These are phyloP conservation scores for Metarhizium album DNA, from an alignment of 2,329 filamentous ascomycete genomes.

Conservation along the genomic window DNA sequence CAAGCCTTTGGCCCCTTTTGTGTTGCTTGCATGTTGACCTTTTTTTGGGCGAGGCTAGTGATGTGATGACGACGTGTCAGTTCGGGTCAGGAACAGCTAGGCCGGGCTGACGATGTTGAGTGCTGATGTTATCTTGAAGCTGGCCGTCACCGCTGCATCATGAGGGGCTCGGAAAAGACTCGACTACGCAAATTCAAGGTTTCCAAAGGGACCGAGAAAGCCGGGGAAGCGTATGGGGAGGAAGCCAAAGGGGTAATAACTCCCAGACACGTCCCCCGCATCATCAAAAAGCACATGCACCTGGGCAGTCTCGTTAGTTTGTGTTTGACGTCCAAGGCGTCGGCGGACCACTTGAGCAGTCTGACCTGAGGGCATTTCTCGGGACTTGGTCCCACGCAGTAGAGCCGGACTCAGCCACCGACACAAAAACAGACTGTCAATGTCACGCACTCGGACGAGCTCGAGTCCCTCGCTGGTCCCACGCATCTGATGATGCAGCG, in stretches of 20 bases:
- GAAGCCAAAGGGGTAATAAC: slow-evolving; percentile 2
- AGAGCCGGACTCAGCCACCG: background rate
- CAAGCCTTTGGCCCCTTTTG: slow-evolving; percentile 38
- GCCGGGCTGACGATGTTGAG: background rate
- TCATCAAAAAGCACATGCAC: slow-evolving; percentile 2
- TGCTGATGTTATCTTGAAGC: no score
- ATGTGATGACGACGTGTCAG: background rate
- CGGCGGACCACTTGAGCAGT: background rate
- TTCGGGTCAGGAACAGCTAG: background rate
- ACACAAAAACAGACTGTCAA: background rate
- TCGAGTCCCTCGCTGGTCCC: background rate
- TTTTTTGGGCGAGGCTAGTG: background rate
- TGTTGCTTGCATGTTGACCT: slow-evolving; percentile 14
- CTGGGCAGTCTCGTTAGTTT: background rate
- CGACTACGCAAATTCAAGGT: background rate
- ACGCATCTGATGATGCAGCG: background rate
- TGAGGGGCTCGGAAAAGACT: background rate
- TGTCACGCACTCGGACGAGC: background rate
- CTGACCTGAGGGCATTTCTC: background rate
- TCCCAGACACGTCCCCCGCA: background rate
- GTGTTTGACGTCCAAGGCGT: background rate
- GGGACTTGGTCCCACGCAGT: background rate
- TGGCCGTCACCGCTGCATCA: slow-evolving; percentile 3
- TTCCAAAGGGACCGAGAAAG: background rate
- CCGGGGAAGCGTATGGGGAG: background rate